Percentiles rank a stretch among this genome's conserved stretches.
These are phyloP conservation scores for Candolleomyces eurysporus DNA, from an alignment of 768 basidiomycete species.

Conservation along the genomic window DNA sequence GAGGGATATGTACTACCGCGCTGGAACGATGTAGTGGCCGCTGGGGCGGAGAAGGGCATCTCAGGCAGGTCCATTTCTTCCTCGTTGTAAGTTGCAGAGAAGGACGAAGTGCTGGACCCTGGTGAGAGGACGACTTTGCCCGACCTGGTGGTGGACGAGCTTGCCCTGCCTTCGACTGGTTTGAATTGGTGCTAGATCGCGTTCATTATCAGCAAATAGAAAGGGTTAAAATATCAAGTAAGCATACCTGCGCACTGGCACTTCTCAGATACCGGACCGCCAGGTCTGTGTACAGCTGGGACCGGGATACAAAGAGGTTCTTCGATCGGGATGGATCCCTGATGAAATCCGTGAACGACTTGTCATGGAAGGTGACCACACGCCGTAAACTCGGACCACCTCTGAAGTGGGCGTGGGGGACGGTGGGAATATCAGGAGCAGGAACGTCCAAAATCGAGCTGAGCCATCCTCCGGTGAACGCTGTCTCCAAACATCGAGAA, in stretches of 20 bases:
- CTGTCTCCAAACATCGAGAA: conserved; percentile 2
- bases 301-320: not conserved
- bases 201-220: not conserved
- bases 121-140: not conserved
- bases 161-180: not conserved
- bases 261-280: conserved; percentile 4
- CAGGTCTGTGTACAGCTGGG: conserved; percentile 3
- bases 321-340: not conserved
- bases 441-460: not conserved
- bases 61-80: not conserved
- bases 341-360: not conserved
- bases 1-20: not conserved
- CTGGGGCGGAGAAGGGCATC: not conserved
- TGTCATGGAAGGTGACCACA: not conserved
- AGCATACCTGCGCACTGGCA: not conserved
- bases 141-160: not conserved
- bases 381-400: not conserved
- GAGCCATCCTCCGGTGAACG: not conserved
- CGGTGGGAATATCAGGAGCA: not conserved
- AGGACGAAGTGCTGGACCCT: not conserved
- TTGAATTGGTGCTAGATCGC: not conserved
- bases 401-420: not conserved
- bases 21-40: not conserved
- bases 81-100: not conserved
- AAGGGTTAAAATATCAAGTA: not conserved